Conservation (phyloP, 2,329 filamentous ascomycete species). For the Aspergillus udagawae region DNA sequence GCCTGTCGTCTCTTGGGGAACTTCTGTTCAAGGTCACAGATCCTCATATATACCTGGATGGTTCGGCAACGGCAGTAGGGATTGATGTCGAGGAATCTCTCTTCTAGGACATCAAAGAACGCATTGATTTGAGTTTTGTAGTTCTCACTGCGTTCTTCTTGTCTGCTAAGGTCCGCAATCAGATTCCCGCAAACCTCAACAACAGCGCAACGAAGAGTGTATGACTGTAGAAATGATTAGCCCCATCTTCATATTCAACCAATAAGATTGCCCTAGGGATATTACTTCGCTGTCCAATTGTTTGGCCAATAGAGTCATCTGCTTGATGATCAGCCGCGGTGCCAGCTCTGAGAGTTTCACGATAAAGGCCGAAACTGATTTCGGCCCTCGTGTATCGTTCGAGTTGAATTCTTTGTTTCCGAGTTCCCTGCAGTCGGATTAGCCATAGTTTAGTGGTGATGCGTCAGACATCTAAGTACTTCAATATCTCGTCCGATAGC, state of each 20-base stretch:
- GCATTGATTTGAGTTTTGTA: constrained; percentile 93
- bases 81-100: constrained; percentile 93
- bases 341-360: constrained; percentile 88
- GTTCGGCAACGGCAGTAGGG: constrained; percentile 90
- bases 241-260: background rate
- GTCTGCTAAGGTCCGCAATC: constrained; percentile 82
- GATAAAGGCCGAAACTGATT: constrained; percentile 92
- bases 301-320: constrained; percentile 93
- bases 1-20: constrained; percentile 88
- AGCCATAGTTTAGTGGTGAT: constrained; percentile 11
- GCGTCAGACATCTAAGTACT: constrained; percentile 28
- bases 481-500: constrained; percentile 85
- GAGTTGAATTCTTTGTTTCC: constrained; percentile 98
- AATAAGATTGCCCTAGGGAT: background rate
- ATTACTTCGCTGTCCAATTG: constrained; percentile 86
- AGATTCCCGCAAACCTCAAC: constrained; percentile 98
- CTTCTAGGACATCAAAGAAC: constrained; percentile 94
- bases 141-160: constrained; percentile 87
- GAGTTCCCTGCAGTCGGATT: constrained; percentile 59
- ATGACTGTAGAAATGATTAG: constrained; percentile 56
- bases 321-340: constrained; percentile 89
- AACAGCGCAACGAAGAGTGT: constrained; percentile 86
- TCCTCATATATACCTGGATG: constrained; percentile 86
- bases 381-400: constrained; percentile 91
- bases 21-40: constrained; percentile 94